Percentiles rank a stretch among this genome's conserved stretches.
Evolutionary conservation across 2,329 filamentous ascomycete genomes (phyloP).

Genomic region (Thielaviopsis ethacetica): DNA sequence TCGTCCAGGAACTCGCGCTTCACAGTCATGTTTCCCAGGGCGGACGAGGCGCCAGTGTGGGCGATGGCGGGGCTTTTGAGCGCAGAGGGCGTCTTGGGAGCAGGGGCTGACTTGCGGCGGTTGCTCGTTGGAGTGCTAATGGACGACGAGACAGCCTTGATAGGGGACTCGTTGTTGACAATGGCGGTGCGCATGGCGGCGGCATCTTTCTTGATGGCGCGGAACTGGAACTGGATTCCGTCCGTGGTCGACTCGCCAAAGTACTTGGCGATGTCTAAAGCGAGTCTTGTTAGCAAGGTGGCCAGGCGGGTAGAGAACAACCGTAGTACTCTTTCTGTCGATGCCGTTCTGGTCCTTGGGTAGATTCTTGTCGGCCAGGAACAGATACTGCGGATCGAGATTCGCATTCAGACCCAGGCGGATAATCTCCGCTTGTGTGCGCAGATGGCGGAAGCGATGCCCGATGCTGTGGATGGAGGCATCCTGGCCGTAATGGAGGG

Average conservation of each 20-base stretch:
- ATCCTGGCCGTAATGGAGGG: constrained; percentile 31
- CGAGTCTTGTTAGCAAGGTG: not conserved
- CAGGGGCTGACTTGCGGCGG: constrained; percentile 9
- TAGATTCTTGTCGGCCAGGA: constrained; percentile 19
- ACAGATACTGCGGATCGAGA: constrained; percentile 28
- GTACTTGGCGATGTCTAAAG: constrained; percentile 39
- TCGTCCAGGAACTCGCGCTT: constrained; percentile 14
- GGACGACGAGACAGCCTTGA: constrained; percentile 20
- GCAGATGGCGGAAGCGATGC: constrained; percentile 34
- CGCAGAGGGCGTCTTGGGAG: constrained; percentile 11
- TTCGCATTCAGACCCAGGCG: constrained; percentile 20
- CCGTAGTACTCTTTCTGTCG: constrained; percentile 24
- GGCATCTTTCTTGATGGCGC: constrained; percentile 36
- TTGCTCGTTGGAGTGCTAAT: constrained; percentile 13
- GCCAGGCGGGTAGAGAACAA: not conserved
- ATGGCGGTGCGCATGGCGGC: constrained; percentile 29
- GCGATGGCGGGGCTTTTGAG: constrained; percentile 7
- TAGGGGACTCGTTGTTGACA: constrained; percentile 29
- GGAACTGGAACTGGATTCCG: constrained; percentile 46
- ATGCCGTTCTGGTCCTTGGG: constrained; percentile 23
- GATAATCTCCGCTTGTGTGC: constrained; percentile 25
- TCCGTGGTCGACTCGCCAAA: constrained; percentile 41
- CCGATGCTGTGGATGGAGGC: constrained; percentile 30
- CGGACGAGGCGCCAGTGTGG: constrained; percentile 14
- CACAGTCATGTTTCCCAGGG: constrained; percentile 16